These are phyloP conservation scores for Ilyonectria mors-panacis DNA, from an alignment of 2,329 filamentous ascomycete genomes.

Conservation along the genomic window DNA sequence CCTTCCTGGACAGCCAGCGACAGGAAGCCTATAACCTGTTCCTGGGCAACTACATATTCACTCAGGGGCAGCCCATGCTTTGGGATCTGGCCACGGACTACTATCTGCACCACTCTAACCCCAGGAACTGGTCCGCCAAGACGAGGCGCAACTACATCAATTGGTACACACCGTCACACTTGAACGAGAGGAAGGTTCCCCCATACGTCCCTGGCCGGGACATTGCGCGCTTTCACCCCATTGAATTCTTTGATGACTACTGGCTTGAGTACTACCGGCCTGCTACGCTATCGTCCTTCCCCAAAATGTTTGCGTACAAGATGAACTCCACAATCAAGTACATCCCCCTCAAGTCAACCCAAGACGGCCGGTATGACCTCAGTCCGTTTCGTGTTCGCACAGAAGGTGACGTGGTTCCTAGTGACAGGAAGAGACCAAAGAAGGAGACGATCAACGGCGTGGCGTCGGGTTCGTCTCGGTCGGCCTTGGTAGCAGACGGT, in stretches of 20 bases:
- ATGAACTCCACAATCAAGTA: constrained; percentile 92
- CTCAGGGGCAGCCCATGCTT: constrained; percentile 90
- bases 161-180: constrained; percentile 85
- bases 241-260: constrained; percentile 87
- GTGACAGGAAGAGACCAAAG: constrained; percentile 73
- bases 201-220: constrained; percentile 58
- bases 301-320: constrained; percentile 92
- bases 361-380: constrained; percentile 83
- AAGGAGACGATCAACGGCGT: constrained; percentile 80
- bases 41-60: constrained; percentile 93
- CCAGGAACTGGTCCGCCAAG: constrained; percentile 78
- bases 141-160: constrained; percentile 81
- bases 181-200: constrained; percentile 74
- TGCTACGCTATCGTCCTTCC: constrained; percentile 86
- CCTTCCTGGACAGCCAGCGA: constrained; percentile 95
- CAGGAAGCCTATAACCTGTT: constrained; percentile 99
- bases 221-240: constrained; percentile 58
- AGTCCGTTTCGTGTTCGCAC: constrained; percentile 90
- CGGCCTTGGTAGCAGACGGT: constrained; percentile 54
- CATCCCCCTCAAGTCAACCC: constrained; percentile 80
- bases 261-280: constrained; percentile 98
- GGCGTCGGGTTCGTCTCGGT: constrained; percentile 49
- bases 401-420: constrained; percentile 70
- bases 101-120: constrained; percentile 92
- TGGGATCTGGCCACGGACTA: constrained; percentile 98